Conservation (phyloP, 345 rosid species). For the Mangifera indica region DNA sequence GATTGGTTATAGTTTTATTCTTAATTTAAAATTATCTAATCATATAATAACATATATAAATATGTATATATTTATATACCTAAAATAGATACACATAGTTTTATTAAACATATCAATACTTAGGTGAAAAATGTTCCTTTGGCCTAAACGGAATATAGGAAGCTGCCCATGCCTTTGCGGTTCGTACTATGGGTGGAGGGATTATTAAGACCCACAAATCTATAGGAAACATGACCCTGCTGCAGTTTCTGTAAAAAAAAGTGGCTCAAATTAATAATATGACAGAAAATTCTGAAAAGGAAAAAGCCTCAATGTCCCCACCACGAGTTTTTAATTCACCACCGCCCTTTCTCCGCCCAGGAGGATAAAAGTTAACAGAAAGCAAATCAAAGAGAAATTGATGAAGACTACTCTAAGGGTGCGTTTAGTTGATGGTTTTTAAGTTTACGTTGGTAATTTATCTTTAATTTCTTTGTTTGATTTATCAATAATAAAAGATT, state of each 20-base stretch:
- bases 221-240: not conserved
- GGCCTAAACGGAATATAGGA: not conserved
- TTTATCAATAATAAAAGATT: too few relatives aligned
- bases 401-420: not conserved
- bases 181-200: not conserved
- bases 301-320: not conserved
- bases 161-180: not conserved
- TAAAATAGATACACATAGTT: too few relatives aligned
- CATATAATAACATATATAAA: too few relatives aligned
- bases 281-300: not conserved
- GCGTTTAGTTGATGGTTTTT: too few relatives aligned
- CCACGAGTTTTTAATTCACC: not conserved
- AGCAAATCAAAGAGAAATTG: not conserved
- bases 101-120: too few relatives aligned
- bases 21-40: too few relatives aligned
- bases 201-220: not conserved
- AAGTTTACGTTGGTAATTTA: too few relatives aligned
- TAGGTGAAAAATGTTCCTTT: too few relatives aligned
- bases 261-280: not conserved
- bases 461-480: too few relatives aligned
- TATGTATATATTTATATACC: too few relatives aligned
- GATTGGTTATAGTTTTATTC: too few relatives aligned
- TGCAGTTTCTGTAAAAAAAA: not conserved
- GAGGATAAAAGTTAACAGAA: not conserved
- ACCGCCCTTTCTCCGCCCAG: not conserved